These are phyloP conservation scores for Neurospora sp. DNA, from an alignment of 495 filamentous ascomycete species.

Conservation along the genomic window DNA sequence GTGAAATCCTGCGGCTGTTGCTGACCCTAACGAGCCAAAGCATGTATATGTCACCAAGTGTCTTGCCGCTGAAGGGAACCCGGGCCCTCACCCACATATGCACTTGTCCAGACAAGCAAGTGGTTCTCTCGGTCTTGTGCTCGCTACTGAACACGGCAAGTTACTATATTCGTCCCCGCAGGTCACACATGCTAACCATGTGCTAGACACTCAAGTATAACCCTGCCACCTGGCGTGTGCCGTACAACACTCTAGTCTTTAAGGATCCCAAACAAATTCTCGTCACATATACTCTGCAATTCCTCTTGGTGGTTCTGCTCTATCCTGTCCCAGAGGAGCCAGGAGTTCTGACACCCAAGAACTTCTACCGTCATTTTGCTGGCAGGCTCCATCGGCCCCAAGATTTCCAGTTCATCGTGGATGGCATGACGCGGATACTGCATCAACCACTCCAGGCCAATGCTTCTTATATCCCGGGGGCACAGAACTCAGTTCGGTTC, in stretches of 20 bases:
- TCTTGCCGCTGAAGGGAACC: conserved; percentile 76
- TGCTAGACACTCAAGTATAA: conserved; percentile 88
- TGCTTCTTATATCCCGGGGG: conserved; percentile 79
- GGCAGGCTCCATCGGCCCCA: conserved; percentile 85
- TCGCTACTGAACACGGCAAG: conserved; percentile 93
- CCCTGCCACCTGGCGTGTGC: conserved; percentile 85
- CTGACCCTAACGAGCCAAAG: conserved; percentile 80
- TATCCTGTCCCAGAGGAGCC: conserved; percentile 83
- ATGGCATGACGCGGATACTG: conserved; percentile 88
- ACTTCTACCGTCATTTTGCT: conserved; percentile 86
- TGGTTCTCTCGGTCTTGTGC: conserved; percentile 79
- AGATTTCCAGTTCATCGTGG: conserved; percentile 95
- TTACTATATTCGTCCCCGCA: not conserved
- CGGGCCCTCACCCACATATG: conserved; percentile 81
- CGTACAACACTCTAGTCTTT: conserved; percentile 88
- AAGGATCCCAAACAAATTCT: conserved; percentile 88
- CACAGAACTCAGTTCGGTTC: conserved; percentile 71
- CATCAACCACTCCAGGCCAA: conserved; percentile 88
- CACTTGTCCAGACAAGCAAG: conserved; percentile 80
- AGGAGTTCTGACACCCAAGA: conserved; percentile 54
- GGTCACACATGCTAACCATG: conserved; percentile 9
- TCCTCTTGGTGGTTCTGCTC: conserved; percentile 76
- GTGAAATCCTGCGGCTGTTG: conserved; percentile 78
- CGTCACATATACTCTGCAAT: conserved; percentile 82
- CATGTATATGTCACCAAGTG: conserved; percentile 80